Evolutionary conservation across 2,329 filamentous ascomycete genomes (phyloP), one percentile per base, ranked within the genome.

Genomic region (Thermochaetoides dissita): DNA sequence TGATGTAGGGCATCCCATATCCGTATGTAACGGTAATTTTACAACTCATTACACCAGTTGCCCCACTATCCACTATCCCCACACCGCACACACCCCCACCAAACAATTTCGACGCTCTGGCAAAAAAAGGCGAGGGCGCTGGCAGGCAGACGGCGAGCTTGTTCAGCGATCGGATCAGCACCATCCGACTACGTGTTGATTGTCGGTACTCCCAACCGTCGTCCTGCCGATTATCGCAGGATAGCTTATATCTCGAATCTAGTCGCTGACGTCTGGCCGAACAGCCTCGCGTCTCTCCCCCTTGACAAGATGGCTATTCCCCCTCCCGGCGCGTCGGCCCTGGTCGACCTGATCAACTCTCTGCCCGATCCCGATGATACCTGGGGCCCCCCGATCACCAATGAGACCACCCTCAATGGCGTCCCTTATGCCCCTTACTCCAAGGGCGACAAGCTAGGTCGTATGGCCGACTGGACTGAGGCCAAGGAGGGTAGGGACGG

Each of bases 391-490:
- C 64, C 83, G 47, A 76, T 82, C 53, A 82, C 87, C 47, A 77
- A 69, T 55, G 85, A 94, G 62, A 94, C 85, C 50, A 94, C 84
- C 48, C 76, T 96, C 57, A 81, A 94, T 61, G 91, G 91, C 60
- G 86, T 96, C 39, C 91, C 91, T 34, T 98, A 95, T 64, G 91
- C 91, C 55, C 91, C 91, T 47, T 98, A 91, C 72, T 95, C 88
- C 53, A 98, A 98, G 68, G 87, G 86, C 61, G 91, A 98, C 71
- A 96, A 95, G 74, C 73, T 98, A 46, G 91, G 91, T 59, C 88
- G 91, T 63, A 96, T 98, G 88, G 91, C 91, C 47, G 91, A 98
- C 71, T 98, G 91, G 91, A 94, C 88, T 38, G 91, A 95, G 60
- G 79, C 84, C 62, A 95, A 95, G 67, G 85, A 91, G 53, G 69